Percentiles rank a stretch among this genome's conserved stretches.
These are phyloP conservation scores for Fomitopsis palustris DNA, from an alignment of 1,284 basidiomycete species.

Conservation along the genomic window DNA sequence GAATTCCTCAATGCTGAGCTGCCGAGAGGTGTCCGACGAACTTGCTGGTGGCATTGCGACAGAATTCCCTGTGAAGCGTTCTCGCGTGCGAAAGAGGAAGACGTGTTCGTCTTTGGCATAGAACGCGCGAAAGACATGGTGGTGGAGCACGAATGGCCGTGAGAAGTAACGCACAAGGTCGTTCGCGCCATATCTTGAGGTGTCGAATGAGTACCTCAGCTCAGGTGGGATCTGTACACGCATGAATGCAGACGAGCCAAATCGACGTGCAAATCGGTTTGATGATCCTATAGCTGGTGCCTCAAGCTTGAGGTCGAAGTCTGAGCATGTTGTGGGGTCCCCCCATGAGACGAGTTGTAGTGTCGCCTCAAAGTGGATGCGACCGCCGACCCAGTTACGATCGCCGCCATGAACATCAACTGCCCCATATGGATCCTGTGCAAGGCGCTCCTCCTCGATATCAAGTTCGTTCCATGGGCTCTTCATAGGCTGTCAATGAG, in stretches of 20 bases:
- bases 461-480: constrained; percentile 38
- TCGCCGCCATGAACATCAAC: constrained; percentile 25
- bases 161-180: constrained; percentile 25
- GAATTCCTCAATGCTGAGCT: constrained; percentile 27
- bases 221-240: constrained; percentile 30
- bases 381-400: constrained; percentile 34
- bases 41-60: background rate
- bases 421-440: constrained; percentile 18
- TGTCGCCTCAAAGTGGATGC: constrained; percentile 30
- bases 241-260: constrained; percentile 37
- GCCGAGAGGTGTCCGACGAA: background rate
- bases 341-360: constrained; percentile 7
- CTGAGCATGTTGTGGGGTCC: constrained; percentile 1
- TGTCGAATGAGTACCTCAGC: constrained; percentile 7
- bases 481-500: constrained; percentile 14
- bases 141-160: constrained; percentile 33
- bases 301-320: constrained; percentile 25
- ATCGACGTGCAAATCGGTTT: constrained; percentile 34
- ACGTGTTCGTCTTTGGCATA: constrained; percentile 34
- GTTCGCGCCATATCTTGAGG: background rate
- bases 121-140: constrained; percentile 36
- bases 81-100: constrained; percentile 35
- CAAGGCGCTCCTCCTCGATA: constrained; percentile 26
- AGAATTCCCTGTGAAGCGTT: constrained; percentile 13
- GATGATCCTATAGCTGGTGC: constrained; percentile 32